A percentile compares a stretch with the other conserved stretches of the same genome.
Evolutionary conservation across 2,329 filamentous ascomycete genomes (phyloP).

Genomic region (Hypoxylon sp.): DNA sequence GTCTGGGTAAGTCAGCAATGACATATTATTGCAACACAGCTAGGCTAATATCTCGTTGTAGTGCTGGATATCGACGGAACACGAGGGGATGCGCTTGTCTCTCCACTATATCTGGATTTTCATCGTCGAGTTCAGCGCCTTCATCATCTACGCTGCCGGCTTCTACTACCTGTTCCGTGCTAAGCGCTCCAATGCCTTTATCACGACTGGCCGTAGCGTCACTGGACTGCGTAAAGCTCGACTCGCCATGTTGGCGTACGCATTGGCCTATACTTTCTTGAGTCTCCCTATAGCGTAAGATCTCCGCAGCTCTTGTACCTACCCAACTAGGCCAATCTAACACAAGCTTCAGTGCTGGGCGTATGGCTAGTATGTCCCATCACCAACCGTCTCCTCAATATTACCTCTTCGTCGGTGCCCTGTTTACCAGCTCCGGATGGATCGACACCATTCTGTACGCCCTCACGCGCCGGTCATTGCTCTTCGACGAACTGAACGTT

Average conservation of each 20-base stretch:
- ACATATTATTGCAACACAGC: not conserved
- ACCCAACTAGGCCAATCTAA: constrained; percentile 1
- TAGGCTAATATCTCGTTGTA: constrained; percentile 28
- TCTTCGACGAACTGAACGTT: constrained; percentile 38
- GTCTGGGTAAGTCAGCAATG: constrained; percentile 54
- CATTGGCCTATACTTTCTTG: constrained; percentile 58
- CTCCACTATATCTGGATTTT: constrained; percentile 66
- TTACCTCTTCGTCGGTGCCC: constrained; percentile 42
- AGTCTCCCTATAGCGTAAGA: constrained; percentile 57
- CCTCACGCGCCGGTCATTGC: constrained; percentile 50
- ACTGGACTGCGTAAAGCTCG: constrained; percentile 48
- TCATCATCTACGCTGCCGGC: constrained; percentile 56
- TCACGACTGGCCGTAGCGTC: constrained; percentile 31
- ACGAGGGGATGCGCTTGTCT: constrained; percentile 55
- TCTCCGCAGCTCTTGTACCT: not conserved
- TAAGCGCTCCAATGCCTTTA: constrained; percentile 22
- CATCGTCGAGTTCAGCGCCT: constrained; percentile 58
- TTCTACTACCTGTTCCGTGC: constrained; percentile 43
- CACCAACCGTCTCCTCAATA: constrained; percentile 48
- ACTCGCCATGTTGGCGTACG: constrained; percentile 60
- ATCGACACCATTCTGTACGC: constrained; percentile 53
- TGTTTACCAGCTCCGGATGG: constrained; percentile 52
- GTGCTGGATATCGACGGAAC: constrained; percentile 61
- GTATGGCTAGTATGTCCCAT: constrained; percentile 59
- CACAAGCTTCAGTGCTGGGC: constrained; percentile 47